Base-by-base conservation (phyloP, 1,284 basidiomycete species). In the Puccinia polysora region DNA sequence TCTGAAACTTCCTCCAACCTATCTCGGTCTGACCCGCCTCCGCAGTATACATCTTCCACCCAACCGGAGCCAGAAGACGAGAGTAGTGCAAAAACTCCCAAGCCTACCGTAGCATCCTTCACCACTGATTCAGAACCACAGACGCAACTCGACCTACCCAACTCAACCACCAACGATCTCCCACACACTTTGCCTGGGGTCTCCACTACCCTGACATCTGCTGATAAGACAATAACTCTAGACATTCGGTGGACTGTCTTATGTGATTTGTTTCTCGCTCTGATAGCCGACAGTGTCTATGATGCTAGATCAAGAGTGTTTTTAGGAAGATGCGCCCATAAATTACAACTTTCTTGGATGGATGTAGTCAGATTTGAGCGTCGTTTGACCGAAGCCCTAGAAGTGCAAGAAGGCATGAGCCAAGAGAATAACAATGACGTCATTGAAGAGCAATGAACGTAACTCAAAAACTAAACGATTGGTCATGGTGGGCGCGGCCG, bases 191-290 rank as follows among this genome's bases (percentile, higher is more conserved):
- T 95, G 30, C 88, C 91, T 2, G 93, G 92, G 15, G 89, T 95
- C 6, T 88, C 88, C 25, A 93, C 89, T 0, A 85, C 86, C 0
- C 84, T 95, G 32, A 90, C 91, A 4, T 82, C 87, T 25, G 85
- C 88, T 7, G 92, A 95, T 81, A 86, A 90, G 80, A 86, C 87
- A 56, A 88, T 96, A 74, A 95, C 90, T 0, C 85, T 97, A 53
- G 93, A 97, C 80, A 96, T 97, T 74, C 89, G 93, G 74, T 97
- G 93, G 91, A 97, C 93, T 2, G 87, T 97, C n/a, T 84, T 93
- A 53, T 96, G 93, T 78, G 93, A 96, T 79, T 83, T 97, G 7
- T 96, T 96, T 82, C 86, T 97, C 69, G 85, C 94, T 18, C 84
- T 95, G 38, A 90, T 96, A 71, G 93, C 91, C 23, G 93, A 97